Evolutionary conservation across 169 alveolate species (phyloP).

Genomic region (Plasmodium gallinaceum): DNA sequence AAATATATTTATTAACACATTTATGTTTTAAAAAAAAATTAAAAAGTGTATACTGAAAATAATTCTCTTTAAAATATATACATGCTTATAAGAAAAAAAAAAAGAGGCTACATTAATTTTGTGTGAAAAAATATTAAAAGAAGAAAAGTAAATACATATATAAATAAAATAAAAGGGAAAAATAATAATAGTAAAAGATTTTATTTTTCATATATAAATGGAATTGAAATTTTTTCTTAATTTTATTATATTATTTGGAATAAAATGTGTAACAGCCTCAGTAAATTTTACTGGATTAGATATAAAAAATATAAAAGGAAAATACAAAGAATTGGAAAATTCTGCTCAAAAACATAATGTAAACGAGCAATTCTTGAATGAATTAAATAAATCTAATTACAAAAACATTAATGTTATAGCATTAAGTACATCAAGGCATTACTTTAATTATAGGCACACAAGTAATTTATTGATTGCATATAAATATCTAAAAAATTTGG

Average conservation of each 20-base stretch:
- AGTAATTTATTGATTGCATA: slow-evolving; percentile 77
- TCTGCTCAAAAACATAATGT: slow-evolving; percentile 20
- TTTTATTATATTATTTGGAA: not conserved
- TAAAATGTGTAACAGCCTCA: slow-evolving; percentile 25
- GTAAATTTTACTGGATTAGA: slow-evolving; percentile 46
- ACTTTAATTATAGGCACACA: slow-evolving; percentile 85
- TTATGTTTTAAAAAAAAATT: not conserved
- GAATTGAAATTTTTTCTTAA: not conserved
- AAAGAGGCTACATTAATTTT: not conserved
- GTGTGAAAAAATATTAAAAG: no score
- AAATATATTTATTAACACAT: no score
- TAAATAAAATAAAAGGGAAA: not conserved
- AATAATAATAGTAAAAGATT: not conserved
- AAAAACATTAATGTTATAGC: slow-evolving; percentile 78
- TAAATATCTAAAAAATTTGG: slow-evolving; percentile 52
- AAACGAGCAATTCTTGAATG: slow-evolving; percentile 24
- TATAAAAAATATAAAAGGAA: slow-evolving; percentile 58
- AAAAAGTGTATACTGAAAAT: not conserved
- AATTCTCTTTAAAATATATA: no score
- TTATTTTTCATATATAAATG: slow-evolving; percentile 12
- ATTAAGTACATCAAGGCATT: slow-evolving; percentile 83
- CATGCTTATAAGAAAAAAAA: not conserved
- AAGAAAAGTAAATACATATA: not conserved
- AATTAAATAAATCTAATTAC: slow-evolving; percentile 75
- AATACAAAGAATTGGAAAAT: slow-evolving; percentile 39